These are phyloP conservation scores for Leptomonas pyrrhocoris DNA, from an alignment of 208 protist genomes.

Conservation along the genomic window DNA sequence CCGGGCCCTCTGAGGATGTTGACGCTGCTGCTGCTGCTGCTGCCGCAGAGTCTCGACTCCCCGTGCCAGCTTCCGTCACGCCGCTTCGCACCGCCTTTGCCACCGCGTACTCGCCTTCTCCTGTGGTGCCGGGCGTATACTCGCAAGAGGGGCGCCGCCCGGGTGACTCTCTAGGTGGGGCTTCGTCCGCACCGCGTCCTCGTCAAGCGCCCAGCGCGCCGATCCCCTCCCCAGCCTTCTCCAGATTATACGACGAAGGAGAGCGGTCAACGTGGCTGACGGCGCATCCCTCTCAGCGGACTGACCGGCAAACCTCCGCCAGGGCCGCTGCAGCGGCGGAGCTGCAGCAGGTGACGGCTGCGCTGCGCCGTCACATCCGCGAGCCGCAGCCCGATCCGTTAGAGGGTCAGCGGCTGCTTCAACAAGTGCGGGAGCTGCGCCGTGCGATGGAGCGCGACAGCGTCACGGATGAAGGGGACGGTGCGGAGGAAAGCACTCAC, in stretches of 20 bases:
- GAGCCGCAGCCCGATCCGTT: constrained; percentile 21
- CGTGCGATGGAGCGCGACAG: constrained; percentile 12
- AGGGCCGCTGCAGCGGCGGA: constrained; percentile 2
- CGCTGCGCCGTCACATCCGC: constrained; percentile 40
- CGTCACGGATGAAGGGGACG: background rate
- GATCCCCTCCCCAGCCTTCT: constrained; percentile 3
- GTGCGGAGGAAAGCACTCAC: background rate
- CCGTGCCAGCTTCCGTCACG: background rate
- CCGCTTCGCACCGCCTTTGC: constrained; percentile 9
- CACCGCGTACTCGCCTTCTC: constrained; percentile 13
- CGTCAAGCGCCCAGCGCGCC: background rate
- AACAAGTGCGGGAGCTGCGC: constrained; percentile 41
- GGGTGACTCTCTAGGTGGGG: background rate
- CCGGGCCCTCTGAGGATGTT: no score
- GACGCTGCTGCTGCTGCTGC: background rate
- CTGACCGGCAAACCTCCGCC: background rate
- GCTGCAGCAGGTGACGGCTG: constrained; percentile 32
- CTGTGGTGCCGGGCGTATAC: background rate
- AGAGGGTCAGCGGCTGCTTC: constrained; percentile 41
- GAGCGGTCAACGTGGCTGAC: background rate
- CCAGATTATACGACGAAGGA: background rate
- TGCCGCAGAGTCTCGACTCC: background rate
- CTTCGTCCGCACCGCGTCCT: background rate
- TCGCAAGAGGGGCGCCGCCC: background rate
- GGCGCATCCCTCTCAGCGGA: background rate